phyloP scores from a whole-genome alignment of 352 stramenopile genomes.

The Globisporangium irregulare region DNA sequence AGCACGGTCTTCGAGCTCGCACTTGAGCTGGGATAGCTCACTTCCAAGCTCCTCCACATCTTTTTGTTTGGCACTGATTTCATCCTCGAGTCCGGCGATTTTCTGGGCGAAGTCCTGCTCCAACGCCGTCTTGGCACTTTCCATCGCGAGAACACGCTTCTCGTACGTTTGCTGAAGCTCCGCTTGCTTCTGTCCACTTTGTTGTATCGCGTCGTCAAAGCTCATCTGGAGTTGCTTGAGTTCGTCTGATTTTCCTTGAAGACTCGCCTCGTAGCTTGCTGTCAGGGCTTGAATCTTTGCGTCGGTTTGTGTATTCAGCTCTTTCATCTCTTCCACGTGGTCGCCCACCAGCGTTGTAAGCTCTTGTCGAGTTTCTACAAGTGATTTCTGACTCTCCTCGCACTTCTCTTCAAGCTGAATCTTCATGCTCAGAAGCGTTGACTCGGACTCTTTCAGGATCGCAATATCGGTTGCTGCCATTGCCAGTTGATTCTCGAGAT shows the following conservation, averaged over 20 bases:
- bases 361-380: neutral
- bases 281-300: neutral
- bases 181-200: constrained; percentile 17
- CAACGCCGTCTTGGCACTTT: neutral
- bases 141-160: constrained; percentile 11
- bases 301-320: neutral
- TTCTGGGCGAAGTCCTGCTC: constrained; percentile 21
- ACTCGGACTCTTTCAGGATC: constrained; percentile 6
- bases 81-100: constrained; percentile 16
- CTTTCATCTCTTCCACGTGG: neutral
- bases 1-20: neutral
- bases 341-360: neutral
- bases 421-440: neutral
- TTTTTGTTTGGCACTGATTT: neutral
- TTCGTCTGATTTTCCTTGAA: constrained; percentile 9
- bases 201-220: constrained; percentile 4
- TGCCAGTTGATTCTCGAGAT: neutral
- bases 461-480: neutral
- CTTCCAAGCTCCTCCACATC: constrained; percentile 16
- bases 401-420: constrained; percentile 4
- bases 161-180: constrained; percentile 23
- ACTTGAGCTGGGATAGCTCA: neutral
- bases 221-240: constrained; percentile 6
- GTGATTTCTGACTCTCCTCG: neutral
- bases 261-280: neutral